Conservation (phyloP, 352 stramenopile species). For the Stramenopiles sp. region DNA sequence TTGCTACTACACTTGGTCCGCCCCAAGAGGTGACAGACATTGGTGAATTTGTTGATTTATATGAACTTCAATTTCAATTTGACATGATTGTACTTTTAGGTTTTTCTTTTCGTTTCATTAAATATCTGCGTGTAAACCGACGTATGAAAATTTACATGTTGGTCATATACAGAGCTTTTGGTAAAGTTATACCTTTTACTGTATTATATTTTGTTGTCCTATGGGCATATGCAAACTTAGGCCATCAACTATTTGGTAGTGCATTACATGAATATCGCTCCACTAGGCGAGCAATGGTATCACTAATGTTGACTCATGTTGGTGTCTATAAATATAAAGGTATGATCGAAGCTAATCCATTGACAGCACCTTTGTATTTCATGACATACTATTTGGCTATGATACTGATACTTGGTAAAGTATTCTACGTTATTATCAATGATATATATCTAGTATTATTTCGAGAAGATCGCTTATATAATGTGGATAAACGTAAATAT, state of each 20-base stretch:
- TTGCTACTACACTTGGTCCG: not conserved
- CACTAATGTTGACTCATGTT: slow-evolving; percentile 35
- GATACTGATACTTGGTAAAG: slow-evolving; percentile 40
- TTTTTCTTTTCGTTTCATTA: not conserved
- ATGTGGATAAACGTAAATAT: not conserved
- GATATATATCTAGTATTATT: slow-evolving; percentile 31
- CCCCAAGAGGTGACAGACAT: not conserved
- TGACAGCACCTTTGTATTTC: slow-evolving; percentile 40
- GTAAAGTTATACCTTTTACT: not conserved
- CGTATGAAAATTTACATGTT: not conserved
- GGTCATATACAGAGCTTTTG: not conserved
- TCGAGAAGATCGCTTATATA: not conserved
- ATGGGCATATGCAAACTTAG: not conserved
- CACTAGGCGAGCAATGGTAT: slow-evolving; percentile 25
- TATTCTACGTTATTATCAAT: slow-evolving; percentile 45
- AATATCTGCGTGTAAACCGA: not conserved
- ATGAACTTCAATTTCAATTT: not conserved
- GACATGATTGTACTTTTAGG: not conserved
- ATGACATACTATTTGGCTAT: slow-evolving; percentile 42
- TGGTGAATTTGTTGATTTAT: not conserved
- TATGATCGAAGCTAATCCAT: slow-evolving; percentile 27
- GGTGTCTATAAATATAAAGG: slow-evolving; percentile 33
- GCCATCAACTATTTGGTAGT: not conserved
- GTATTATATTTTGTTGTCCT: not conserved
- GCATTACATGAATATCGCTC: not conserved